Evolutionary conservation across 257 asterid species (phyloP), one percentile per base, ranked within the genome.

Genomic region (Solanum chilense): DNA sequence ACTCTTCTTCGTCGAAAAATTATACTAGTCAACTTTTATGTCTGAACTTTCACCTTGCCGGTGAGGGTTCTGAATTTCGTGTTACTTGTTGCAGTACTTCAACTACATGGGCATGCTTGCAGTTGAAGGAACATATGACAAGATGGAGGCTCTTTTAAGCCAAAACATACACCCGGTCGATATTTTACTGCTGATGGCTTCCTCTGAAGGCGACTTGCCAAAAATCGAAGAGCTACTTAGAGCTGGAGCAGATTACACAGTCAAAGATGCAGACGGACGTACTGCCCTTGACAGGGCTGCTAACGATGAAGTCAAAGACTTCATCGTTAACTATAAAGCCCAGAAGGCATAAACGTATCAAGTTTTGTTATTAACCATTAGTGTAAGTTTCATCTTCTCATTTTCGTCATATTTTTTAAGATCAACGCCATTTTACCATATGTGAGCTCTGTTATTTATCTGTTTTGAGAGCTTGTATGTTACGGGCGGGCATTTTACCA

Each of bases 21-120:
- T 56, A 18, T 47, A 47, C 1, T 47, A 0, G 56, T 47, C 3
- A 1, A 42, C 39, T 37, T 37, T 37, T 37, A 37, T 56, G 9
- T 2, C 66, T 56, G 12, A 20, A 1, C 27, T 21, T 58, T 58
- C 66, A 21, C 1, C 5, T 58, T 58, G 66, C 2, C 11, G 29
- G 14, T 60, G 69, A 60, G 69, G 13, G 29, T 9, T 62, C 4
- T 69, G 44, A 68, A 18, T 52, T n/a, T 21, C 14, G 12, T 49
- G 27, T 37, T 76, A 42, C 16, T 64, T 37, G 62, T 13, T 42
- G 85, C 92, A 94, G 99, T 97, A 97, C 90, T 97, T 94, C 95
- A 95, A 97, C 87, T 97, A 95, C 89, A 95, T 95, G 99, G 99
- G 99, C n/a, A 95, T 97, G 98, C 93, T 95, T 47, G 99, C 98